Percentiles rank a stretch among this genome's conserved stretches.
Conservation (phyloP, 768 basidiomycete genomes). For the Lyophyllum semitale region DNA sequence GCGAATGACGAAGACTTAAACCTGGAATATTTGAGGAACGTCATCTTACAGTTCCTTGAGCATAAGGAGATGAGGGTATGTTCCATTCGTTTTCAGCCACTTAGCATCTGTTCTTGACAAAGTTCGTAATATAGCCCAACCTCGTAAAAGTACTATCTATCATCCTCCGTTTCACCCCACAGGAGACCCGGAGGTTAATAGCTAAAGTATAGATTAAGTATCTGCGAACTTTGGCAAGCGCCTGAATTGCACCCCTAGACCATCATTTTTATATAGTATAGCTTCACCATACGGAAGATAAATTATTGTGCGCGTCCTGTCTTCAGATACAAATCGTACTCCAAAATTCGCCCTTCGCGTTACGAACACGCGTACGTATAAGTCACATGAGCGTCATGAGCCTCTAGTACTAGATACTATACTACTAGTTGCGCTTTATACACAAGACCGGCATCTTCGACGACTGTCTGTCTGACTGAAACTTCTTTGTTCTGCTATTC, state of each 20-base stretch:
- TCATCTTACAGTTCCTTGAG: constrained; percentile 96
- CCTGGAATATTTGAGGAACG: constrained; percentile 93
- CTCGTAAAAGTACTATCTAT: constrained; percentile 90
- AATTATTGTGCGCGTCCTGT: no score
- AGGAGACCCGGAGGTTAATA: constrained; percentile 86
- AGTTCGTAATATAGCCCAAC: constrained; percentile 12
- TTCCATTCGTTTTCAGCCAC: constrained; percentile 8
- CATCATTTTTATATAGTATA: not conserved
- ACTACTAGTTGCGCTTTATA: no score
- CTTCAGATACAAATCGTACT: no score
- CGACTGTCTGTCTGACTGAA: not conserved
- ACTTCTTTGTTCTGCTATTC: not conserved
- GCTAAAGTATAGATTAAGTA: constrained; percentile 66
- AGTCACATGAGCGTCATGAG: no score
- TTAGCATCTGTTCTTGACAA: not conserved
- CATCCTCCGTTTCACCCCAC: constrained; percentile 92
- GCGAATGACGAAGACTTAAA: constrained; percentile 90
- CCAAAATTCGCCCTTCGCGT: no score
- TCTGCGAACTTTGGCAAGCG: not conserved
- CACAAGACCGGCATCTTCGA: not conserved
- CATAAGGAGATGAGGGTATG: constrained; percentile 97
- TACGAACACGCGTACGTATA: no score
- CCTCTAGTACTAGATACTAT: no score
- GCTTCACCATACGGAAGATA: no score
- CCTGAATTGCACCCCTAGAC: not conserved